phyloP scores from a whole-genome alignment of 179 eudicot genomes.

The Beta macrorhiza region DNA sequence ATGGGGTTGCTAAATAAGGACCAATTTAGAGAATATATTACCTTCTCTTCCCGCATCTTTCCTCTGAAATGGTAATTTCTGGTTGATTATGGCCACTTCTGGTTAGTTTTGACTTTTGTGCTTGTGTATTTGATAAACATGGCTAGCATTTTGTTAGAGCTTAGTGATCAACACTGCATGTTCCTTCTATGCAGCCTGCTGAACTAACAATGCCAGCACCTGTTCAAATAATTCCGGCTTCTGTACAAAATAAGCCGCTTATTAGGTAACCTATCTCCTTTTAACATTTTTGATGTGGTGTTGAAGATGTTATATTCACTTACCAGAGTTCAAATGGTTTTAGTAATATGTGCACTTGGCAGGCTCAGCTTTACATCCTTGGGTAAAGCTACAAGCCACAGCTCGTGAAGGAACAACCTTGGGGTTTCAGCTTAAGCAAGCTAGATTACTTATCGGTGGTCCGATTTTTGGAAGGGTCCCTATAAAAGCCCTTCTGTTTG shows the following conservation, averaged over 20 bases:
- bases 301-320: not conserved
- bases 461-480: not conserved
- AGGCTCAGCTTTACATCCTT: constrained; percentile 61
- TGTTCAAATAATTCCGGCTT: constrained; percentile 35
- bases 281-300: no score
- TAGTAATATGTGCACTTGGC: constrained; percentile 20
- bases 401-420: constrained; percentile 21
- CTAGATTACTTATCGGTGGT: not conserved
- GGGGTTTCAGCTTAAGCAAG: not conserved
- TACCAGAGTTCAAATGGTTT: not conserved
- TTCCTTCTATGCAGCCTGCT: constrained; percentile 42
- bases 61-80: not conserved
- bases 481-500: constrained; percentile 5
- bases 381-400: constrained; percentile 46
- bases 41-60: not conserved
- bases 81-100: not conserved
- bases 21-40: not conserved
- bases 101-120: not conserved
- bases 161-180: not conserved
- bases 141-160: no score
- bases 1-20: not conserved
- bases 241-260: constrained; percentile 47
- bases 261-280: constrained; percentile 43
- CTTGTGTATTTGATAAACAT: not conserved
- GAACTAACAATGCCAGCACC: constrained; percentile 47